Evolutionary conservation across 495 filamentous ascomycete species (phyloP).

Genomic region (Trichoderma orchidacearum): DNA sequence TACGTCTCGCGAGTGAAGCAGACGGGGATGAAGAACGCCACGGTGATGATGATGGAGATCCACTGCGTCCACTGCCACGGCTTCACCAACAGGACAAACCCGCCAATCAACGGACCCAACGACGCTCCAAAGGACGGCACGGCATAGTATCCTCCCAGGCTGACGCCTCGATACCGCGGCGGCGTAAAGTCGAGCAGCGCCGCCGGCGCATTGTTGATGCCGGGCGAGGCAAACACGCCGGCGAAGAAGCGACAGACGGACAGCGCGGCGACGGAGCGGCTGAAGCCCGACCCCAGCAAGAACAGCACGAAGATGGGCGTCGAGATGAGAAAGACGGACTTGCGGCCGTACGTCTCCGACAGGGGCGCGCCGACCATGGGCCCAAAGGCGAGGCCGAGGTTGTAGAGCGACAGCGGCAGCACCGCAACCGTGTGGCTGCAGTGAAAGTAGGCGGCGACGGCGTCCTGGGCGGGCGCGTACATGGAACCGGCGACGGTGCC

Average conservation of each 20-base stretch:
- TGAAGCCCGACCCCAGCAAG: constrained; percentile 45
- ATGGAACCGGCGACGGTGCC: not conserved
- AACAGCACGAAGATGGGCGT: constrained; percentile 45
- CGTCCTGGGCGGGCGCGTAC: not conserved
- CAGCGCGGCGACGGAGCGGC: constrained; percentile 39
- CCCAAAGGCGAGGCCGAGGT: constrained; percentile 43
- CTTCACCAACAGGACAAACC: constrained; percentile 43
- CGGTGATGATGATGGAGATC: constrained; percentile 20
- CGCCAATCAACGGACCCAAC: constrained; percentile 47
- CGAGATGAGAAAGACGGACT: constrained; percentile 35
- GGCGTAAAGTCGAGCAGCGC: constrained; percentile 38
- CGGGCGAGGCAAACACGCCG: constrained; percentile 40
- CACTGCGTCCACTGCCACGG: constrained; percentile 49
- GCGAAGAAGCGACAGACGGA: constrained; percentile 48
- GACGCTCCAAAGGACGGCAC: constrained; percentile 36
- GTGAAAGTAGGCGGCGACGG: not conserved
- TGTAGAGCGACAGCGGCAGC: constrained; percentile 40
- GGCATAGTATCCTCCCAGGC: constrained; percentile 24
- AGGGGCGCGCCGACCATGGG: constrained; percentile 46
- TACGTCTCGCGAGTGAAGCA: constrained; percentile 45
- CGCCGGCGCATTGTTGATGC: constrained; percentile 40
- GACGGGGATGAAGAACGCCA: constrained; percentile 29
- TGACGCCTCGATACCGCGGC: constrained; percentile 27
- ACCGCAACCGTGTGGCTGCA: constrained; percentile 18
- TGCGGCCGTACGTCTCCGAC: constrained; percentile 41